Evolutionary conservation across 805 yeast genomes (phyloP), one percentile per base, ranked within the genome.

Genomic region (Ogataea angusta): DNA sequence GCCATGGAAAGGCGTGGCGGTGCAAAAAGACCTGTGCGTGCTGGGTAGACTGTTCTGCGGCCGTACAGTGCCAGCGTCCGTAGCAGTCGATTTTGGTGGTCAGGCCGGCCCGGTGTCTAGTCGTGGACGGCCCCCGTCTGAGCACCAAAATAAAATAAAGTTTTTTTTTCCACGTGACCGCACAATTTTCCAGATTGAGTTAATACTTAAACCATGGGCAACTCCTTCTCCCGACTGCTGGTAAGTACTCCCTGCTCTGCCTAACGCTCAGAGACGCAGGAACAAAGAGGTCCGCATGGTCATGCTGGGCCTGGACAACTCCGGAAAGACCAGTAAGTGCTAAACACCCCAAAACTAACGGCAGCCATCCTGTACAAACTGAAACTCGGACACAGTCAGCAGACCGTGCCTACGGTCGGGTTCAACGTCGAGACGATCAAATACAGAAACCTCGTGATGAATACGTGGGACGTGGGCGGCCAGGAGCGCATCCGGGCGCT

Each of bases 321-420:
- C 96, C 4, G 97, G 96, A 35, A 89, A 88, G 63, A 88, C 96
- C 1, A 76, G 62, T 61, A 47, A 57, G 70, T 63, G 12, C 15
- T 12, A 30, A 10, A 13, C 12, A 21, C 12, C 28, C 21, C 38
- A 29, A 6, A 12, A 34, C 47, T 46, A 41, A 42, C 41, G 16
- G 13, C 15, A 53, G 78, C 95, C 9, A 86, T 89, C 43, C 72
- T 89, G 36, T 88, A 88, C 69, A 86, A 85, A 62, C 69, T 89
- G 55, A 86, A 86, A 60, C 67, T 85, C 46, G 89, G 90, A 43
- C 85, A 77, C 55, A 75, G 85, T 8, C 75, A 70, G 46, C 79
- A 85, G 30, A 85, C 95, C 0, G 93, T 88, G 5, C 96, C 96
- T 16, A 90, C 96, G 0, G 95, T 88, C 16, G 96, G 96, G 2